Base-by-base conservation (phyloP, 331 rosid genomes). In the Arachis monticola region DNA sequence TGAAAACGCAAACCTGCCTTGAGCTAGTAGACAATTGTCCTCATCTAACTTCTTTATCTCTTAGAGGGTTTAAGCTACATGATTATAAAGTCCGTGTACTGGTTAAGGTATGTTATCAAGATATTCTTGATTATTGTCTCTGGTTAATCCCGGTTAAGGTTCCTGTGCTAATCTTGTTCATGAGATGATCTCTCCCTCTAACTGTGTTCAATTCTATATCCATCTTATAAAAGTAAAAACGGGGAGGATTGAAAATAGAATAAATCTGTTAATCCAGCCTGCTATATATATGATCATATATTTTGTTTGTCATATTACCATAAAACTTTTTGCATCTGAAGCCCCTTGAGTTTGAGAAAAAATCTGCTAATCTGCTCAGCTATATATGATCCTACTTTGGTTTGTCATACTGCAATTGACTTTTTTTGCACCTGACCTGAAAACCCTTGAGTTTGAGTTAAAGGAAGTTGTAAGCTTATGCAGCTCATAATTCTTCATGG, bases 41-140 rank as follows among this genome's bases (percentile, higher is more conserved):
- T 35, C 83, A 81, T 77, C 78, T 91, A 58, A 74, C 79, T 42
- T 87, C 97, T 77, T 78, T 91, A 81, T 87, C 96, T 38, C 87
- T 92, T 45, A 85, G 97, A 85, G 97, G 97, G 66, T 92, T 89
- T 82, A 92, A 89, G 85, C 85, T 92, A 63, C 96, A 89, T 74
- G 97, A 92, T 79, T 79, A 72, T 75, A 89, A 92, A 85, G 86
- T 89, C 52, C 92, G 92, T 74, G 86, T 77, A 66, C 88, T 92
- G 78, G 73, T 92, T 72, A 92, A 92, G 97, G 97, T 92, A 88
- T 52, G 67, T 61, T 65, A 44, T 27, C 14, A 7, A 65, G 72
- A 66, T 64, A 65, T 57, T 45, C 31, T 32, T 57, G 47, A 56
- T 44, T 64, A 32, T 14, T 64, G 41, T 35, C 69, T 56, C 68